These are phyloP conservation scores for Agrocybe pediades DNA, from an alignment of 768 basidiomycete species.

Conservation along the genomic window DNA sequence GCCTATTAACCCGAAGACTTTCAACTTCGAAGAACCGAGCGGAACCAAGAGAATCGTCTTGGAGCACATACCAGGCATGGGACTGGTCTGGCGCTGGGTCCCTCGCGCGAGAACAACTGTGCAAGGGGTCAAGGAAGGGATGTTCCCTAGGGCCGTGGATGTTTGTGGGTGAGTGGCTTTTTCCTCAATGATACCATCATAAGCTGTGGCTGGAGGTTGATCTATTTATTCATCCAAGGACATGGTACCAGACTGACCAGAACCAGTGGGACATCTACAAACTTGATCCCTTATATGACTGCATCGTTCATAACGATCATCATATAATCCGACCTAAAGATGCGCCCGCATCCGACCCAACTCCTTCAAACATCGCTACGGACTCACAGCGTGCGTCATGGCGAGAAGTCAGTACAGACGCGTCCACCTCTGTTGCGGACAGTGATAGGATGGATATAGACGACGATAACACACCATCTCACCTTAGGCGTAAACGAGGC, in stretches of 20 bases:
- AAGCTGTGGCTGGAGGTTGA: not conserved
- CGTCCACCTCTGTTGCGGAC: constrained; percentile 16
- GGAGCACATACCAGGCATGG: constrained; percentile 59
- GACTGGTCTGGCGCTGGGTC: constrained; percentile 74
- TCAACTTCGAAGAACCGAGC: constrained; percentile 47
- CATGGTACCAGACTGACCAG: constrained; percentile 54
- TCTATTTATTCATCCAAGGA: constrained; percentile 1
- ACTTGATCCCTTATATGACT: constrained; percentile 74
- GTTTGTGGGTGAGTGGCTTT: constrained; percentile 65
- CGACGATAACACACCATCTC: constrained; percentile 13
- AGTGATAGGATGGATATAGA: constrained; percentile 21
- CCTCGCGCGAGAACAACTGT: constrained; percentile 64
- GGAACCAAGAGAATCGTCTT: constrained; percentile 75
- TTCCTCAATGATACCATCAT: not conserved
- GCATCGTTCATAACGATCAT: constrained; percentile 45
- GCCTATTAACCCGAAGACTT: constrained; percentile 37
- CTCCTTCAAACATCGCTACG: constrained; percentile 13
- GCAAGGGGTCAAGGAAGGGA: constrained; percentile 64
- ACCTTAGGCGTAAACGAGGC: not conserved
- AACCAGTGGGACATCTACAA: constrained; percentile 90
- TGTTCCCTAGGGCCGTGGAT: constrained; percentile 67
- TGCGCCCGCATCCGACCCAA: constrained; percentile 15
- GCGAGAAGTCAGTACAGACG: not conserved
- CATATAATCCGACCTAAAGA: constrained; percentile 32
- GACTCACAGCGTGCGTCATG: not conserved